A percentile compares a stretch with the other conserved stretches of the same genome.
These are phyloP conservation scores for Macrocybe gigantea DNA, from an alignment of 768 basidiomycete species.

Conservation along the genomic window DNA sequence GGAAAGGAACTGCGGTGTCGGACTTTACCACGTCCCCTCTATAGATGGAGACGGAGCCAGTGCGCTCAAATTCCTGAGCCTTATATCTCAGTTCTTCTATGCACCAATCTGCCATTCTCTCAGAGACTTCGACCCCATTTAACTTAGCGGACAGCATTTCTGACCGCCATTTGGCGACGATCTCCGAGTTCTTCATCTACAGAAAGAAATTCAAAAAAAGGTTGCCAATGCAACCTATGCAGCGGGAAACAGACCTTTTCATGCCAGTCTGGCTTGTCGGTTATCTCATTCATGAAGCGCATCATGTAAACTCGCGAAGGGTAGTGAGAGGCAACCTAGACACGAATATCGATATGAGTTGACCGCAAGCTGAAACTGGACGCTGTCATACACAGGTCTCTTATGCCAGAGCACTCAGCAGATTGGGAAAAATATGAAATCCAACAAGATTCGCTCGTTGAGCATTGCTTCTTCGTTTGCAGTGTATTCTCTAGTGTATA, in stretches of 20 bases:
- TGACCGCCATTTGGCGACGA: slow-evolving; percentile 9
- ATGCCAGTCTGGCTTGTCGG: slow-evolving; percentile 13
- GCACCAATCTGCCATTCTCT: slow-evolving; percentile 15
- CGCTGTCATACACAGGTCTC: not conserved
- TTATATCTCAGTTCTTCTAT: slow-evolving; percentile 17
- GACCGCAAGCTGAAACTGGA: not conserved
- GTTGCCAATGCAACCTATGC: not conserved
- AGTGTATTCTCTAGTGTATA: not conserved
- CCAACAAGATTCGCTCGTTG: not conserved
- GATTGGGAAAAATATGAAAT: not conserved
- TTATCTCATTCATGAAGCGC: slow-evolving; percentile 12
- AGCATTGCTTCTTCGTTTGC: not conserved
- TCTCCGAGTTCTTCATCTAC: slow-evolving; percentile 10
- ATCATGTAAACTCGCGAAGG: slow-evolving; percentile 14
- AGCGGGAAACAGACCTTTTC: slow-evolving; percentile 3
- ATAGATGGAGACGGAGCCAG: slow-evolving; percentile 11
- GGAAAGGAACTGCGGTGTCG: slow-evolving; percentile 16
- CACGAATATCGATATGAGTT: not conserved
- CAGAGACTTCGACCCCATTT: slow-evolving; percentile 4
- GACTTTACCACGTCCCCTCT: slow-evolving; percentile 20
- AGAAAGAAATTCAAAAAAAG: slow-evolving; percentile 3
- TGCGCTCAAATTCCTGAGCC: slow-evolving; percentile 8
- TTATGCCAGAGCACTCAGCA: not conserved
- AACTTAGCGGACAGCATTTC: slow-evolving; percentile 5
- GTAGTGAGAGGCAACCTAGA: slow-evolving; percentile 9